Conservation (phyloP, 345 rosid species). For the Citrus reticulata region DNA sequence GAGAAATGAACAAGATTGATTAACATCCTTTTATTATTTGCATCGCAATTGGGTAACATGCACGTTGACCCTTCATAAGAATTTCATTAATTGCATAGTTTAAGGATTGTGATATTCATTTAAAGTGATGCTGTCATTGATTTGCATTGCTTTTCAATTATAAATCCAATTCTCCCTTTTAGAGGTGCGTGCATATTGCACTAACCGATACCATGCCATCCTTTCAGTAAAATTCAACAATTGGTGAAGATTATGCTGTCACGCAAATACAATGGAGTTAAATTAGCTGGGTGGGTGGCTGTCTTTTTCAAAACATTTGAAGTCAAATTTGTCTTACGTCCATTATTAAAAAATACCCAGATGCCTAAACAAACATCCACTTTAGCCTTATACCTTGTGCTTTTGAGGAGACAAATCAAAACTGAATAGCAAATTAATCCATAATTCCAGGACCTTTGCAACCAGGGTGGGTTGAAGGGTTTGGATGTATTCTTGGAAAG, state of each 20-base stretch:
- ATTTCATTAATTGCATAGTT: not conserved
- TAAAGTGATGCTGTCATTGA: not conserved
- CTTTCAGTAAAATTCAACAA: not conserved
- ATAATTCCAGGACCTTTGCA: constrained; percentile 24
- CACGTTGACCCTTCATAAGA: not conserved
- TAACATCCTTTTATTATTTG: not conserved
- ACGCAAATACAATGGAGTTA: constrained; percentile 4
- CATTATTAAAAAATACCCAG: not conserved
- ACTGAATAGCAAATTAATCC: constrained; percentile 23
- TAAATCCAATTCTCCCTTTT: not conserved
- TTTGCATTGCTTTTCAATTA: not conserved
- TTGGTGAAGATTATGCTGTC: not conserved
- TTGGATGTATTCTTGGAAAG: constrained; percentile 25
- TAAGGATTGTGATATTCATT: not conserved
- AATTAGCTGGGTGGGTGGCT: constrained; percentile 16
- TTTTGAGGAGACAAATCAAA: constrained; percentile 25
- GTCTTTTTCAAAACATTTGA: constrained; percentile 38
- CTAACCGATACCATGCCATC: too few relatives aligned
- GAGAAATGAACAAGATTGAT: not conserved
- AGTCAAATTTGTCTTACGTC: constrained; percentile 25
- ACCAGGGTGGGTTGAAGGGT: constrained; percentile 8
- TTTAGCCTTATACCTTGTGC: constrained; percentile 11
- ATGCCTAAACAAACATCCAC: constrained; percentile 8
- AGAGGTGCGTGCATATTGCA: not conserved
- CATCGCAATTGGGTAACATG: not conserved